Evolutionary conservation across 2,329 filamentous ascomycete species (phyloP), one percentile per base, ranked within the genome.

Genomic region (Colletotrichum tabaci): DNA sequence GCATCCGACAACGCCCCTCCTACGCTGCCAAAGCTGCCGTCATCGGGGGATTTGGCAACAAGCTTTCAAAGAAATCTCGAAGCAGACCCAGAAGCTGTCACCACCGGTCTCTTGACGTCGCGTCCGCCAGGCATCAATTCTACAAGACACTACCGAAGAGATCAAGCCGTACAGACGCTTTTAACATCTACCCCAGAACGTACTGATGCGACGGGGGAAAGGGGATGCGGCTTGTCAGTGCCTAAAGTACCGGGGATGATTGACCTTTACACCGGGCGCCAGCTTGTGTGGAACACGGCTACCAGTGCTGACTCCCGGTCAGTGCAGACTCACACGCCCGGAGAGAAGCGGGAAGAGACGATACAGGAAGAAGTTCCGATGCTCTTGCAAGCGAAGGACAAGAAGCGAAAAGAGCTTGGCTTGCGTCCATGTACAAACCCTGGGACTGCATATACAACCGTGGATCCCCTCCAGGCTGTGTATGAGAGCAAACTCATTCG

Each of bases 101-200:
- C 9, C 30, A 21, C 13, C 18, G 30, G n/a, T 8, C 6, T n/a
- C 18, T 40, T n/a, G 4, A n/a, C 52, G n/a, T 30, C 35, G n/a
- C 35, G 40, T 40, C 53, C 35, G 30, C 18, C 10, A 21, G 35
- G 3, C 15, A 21, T 35, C 6, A 40, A 30, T 12, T n/a, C 30
- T 21, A 40, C 53, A n/a, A 56, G 53, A 38, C 35, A 30, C 7
- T n/a, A n/a, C 18, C 9, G 5, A 12, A 21, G 26, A 10, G 53
- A 56, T 35, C 30, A 56, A 56, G 53, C 53, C 35, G 53, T 56
- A 40, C 53, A 56, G 53, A 56, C 53, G 18, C 53, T n/a, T 9
- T 38, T 56, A 13, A 56, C 53, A 38, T 56, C 30, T 13, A 40
- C n/a, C 18, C 10, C 53, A 12, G 53, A 56, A 40, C 30, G 35